Conservation (phyloP, 768 basidiomycete species). For the Lactarius pseudohatsudake region DNA sequence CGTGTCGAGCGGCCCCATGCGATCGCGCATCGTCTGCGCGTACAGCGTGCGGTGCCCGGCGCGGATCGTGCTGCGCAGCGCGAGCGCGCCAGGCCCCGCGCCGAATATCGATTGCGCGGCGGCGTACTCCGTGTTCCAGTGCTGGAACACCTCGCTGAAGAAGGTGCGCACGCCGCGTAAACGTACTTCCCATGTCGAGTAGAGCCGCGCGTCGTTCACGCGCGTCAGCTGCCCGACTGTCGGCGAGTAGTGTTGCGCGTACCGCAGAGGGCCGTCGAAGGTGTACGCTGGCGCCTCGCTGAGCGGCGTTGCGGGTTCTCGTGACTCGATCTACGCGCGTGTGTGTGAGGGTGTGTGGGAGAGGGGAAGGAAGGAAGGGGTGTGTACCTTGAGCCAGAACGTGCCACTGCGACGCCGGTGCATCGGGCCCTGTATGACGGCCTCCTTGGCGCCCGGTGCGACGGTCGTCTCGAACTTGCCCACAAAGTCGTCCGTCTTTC, state of each 20-base stretch:
- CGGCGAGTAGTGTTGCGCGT: conserved; percentile 68
- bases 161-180: conserved; percentile 57
- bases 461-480: conserved; percentile 60
- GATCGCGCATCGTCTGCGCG: conserved; percentile 61
- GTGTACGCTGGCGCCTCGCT: conserved; percentile 52
- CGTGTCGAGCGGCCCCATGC: conserved; percentile 57
- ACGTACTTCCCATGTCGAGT: conserved; percentile 78
- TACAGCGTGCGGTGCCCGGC: conserved; percentile 75
- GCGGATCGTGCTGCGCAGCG: conserved; percentile 67
- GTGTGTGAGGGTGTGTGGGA: not conserved
- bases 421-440: conserved; percentile 55
- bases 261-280: conserved; percentile 75
- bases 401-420: conserved; percentile 53
- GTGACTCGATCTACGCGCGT: conserved; percentile 52
- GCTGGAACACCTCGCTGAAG: conserved; percentile 60
- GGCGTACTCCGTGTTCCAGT: conserved; percentile 66
- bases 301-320: conserved; percentile 42
- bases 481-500: conserved; percentile 58
- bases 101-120: conserved; percentile 71
- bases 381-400: conserved; percentile 65
- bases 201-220: conserved; percentile 59
- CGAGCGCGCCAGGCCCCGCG: conserved; percentile 56
- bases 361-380: not conserved
- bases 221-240: conserved; percentile 65
- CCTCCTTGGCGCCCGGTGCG: conserved; percentile 59